A percentile compares a stretch with the other conserved stretches of the same genome.
Evolutionary conservation across 164 flowering plant genomes (phyloP).

Genomic region (Tetrastigma voinierianum): DNA sequence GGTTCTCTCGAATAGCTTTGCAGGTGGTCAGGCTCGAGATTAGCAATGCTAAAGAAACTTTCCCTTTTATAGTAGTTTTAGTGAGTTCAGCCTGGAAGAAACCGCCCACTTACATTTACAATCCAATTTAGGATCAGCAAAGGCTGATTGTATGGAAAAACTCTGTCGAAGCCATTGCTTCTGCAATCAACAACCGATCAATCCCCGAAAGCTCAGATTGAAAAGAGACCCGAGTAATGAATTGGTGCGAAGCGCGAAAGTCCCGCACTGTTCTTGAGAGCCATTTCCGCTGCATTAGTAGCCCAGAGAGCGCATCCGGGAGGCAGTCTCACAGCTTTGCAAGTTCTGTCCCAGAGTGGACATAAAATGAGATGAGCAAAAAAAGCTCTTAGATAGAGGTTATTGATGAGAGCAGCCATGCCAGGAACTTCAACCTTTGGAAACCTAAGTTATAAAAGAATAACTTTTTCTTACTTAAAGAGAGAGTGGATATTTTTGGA

Average conservation of each 20-base stretch:
- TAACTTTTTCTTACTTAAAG: slow-evolving; percentile 12
- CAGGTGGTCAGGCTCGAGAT: slow-evolving; percentile 72
- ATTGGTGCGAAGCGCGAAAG: slow-evolving; percentile 53
- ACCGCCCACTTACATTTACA: slow-evolving; percentile 49
- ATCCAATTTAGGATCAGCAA: slow-evolving; percentile 59
- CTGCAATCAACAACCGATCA: slow-evolving; percentile 32
- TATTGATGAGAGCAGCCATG: slow-evolving; percentile 34
- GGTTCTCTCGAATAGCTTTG: slow-evolving; percentile 54
- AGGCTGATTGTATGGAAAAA: slow-evolving; percentile 42
- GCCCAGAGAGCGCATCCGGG: slow-evolving; percentile 37
- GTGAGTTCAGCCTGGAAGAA: slow-evolving; percentile 43
- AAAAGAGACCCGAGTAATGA: slow-evolving; percentile 53
- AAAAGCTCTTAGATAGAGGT: slow-evolving; percentile 27
- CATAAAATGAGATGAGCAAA: slow-evolving; percentile 18
- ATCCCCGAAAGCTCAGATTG: slow-evolving; percentile 64
- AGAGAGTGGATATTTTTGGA: slow-evolving; percentile 43
- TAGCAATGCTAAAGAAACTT: slow-evolving; percentile 55
- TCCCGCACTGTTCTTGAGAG: slow-evolving; percentile 34
- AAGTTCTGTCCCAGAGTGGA: slow-evolving; percentile 31
- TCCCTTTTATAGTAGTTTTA: slow-evolving; percentile 47
- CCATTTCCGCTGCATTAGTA: slow-evolving; percentile 31
- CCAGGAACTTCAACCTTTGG: slow-evolving; percentile 13
- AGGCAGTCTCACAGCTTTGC: slow-evolving; percentile 40
- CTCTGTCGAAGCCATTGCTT: slow-evolving; percentile 52
- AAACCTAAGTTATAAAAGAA: slow-evolving; percentile 1